Percentiles rank a stretch among this genome's conserved stretches.
phyloP scores from a whole-genome alignment of 2,329 filamentous ascomycete species.

The Claviceps arundinis region DNA sequence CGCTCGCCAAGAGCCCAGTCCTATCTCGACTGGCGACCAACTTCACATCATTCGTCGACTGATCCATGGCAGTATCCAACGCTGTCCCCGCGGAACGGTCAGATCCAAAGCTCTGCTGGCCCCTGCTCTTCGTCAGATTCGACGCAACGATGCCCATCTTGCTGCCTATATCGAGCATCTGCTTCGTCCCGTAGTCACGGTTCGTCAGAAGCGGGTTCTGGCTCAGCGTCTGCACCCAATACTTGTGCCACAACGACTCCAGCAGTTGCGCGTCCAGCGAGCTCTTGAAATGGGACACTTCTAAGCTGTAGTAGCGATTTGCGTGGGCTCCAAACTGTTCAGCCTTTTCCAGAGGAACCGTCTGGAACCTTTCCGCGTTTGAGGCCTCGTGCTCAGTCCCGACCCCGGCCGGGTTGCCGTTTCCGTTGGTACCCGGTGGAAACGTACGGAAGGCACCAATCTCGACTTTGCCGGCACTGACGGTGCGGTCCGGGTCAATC shows the following conservation, averaged over 20 bases:
- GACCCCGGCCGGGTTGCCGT: no score
- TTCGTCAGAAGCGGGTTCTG: slow-evolving; percentile 85
- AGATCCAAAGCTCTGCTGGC: slow-evolving; percentile 13
- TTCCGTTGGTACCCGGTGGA: slow-evolving; percentile 26
- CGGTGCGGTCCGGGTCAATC: slow-evolving; percentile 90
- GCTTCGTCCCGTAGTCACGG: slow-evolving; percentile 82
- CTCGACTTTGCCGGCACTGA: slow-evolving; percentile 88
- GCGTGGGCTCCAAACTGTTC: slow-evolving; percentile 93
- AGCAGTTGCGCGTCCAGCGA: slow-evolving; percentile 77
- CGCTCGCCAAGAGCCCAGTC: slow-evolving; percentile 47
- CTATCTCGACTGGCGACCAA: slow-evolving; percentile 48
- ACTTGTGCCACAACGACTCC: slow-evolving; percentile 93
- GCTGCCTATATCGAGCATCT: slow-evolving; percentile 74
- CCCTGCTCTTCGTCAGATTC: slow-evolving; percentile 14
- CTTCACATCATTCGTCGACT: slow-evolving; percentile 47
- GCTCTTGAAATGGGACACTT: slow-evolving; percentile 90
- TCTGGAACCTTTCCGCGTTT: slow-evolving; percentile 46
- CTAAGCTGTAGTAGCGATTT: slow-evolving; percentile 78
- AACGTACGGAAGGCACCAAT: slow-evolving; percentile 95
- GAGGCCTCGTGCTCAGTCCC: slow-evolving; percentile 10
- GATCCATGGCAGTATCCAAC: slow-evolving; percentile 37
- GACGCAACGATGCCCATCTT: slow-evolving; percentile 59
- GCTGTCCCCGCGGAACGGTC: slow-evolving; percentile 13
- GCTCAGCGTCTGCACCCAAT: slow-evolving; percentile 93
- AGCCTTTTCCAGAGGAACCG: slow-evolving; percentile 83